Percentiles rank a stretch among this genome's conserved stretches.
Evolutionary conservation across 192 early-diverging fungal species (phyloP).

Genomic region (Umbelopsis sp.): DNA sequence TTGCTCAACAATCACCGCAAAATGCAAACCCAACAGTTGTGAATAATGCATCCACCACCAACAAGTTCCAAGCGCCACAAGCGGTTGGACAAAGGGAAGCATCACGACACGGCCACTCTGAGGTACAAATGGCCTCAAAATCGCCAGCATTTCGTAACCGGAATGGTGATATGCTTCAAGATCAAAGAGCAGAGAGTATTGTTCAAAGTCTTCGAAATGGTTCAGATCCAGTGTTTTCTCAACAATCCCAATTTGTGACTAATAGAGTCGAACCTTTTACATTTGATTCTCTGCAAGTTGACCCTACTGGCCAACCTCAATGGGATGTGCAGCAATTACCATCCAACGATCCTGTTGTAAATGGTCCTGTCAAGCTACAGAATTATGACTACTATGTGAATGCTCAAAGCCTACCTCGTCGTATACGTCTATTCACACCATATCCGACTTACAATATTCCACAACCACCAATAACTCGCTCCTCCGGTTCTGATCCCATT

Average conservation of each 20-base stretch:
- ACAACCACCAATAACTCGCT: not conserved
- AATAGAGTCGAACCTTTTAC: not conserved
- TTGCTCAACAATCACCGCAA: not conserved
- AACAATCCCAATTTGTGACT: not conserved
- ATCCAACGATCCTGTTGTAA: not conserved
- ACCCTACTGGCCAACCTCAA: not conserved
- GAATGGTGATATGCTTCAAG: not conserved
- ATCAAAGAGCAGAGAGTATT: not conserved
- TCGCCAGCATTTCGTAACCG: not conserved
- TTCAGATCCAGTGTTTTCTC: not conserved
- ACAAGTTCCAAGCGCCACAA: no score
- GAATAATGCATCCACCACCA: no score
- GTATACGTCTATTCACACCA: not conserved
- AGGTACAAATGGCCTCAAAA: not conserved
- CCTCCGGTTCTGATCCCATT: not conserved
- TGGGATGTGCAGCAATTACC: not conserved
- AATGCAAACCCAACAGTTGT: not conserved
- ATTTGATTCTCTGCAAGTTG: not conserved
- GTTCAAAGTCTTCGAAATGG: not conserved
- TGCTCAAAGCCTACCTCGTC: not conserved
- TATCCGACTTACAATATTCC: constrained; percentile 5
- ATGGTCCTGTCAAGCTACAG: constrained; percentile 7
- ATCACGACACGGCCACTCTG: no score
- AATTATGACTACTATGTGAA: constrained; percentile 7
- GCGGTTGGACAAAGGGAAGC: not conserved